Base-by-base conservation (phyloP, 805 yeast genomes). In the Pichia scutulata region DNA sequence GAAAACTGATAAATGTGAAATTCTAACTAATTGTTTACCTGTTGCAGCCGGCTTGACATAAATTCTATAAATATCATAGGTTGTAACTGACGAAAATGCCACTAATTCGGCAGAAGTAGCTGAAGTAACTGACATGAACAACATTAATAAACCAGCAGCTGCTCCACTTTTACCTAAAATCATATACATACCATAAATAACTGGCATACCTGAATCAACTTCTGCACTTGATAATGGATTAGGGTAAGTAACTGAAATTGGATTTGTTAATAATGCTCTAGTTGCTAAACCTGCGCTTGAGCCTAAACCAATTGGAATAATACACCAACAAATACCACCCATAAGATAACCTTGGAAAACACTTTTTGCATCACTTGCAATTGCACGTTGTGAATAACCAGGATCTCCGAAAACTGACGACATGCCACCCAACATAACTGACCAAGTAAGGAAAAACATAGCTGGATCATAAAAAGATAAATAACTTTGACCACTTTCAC, bases 221-320 rank as follows among this genome's bases (percentile, higher is more conserved):
- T 76, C 75, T 4, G 56, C 63, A 0, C 61, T 49, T 7, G 70
- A 59, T 53, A 76, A 60, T 23, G 49, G 59, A 33, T 65, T 53
- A 16, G 80, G 80, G 59, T 68, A 75, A 0, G 78, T 73, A 44
- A 61, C 55, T 33, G 67, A 70, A 0, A 53, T 65, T 12, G 72
- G 71, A 39, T 63, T 61, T 4, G 51, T 50, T 39, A 63, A 40
- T 24, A 71, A 53, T 4, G 70, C 73, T 48, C 69, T 58, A 59
- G 73, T 60, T 2, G 68, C 67, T 45, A 70, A 60, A 18, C 72
- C 74, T 4, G 67, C 59, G 71, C 56, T 46, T 71, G 62, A 46
- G 64, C 92, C 82, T 24, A 71, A 52, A 1, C 69, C 63, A 51
- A 60, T 58, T 18, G 75, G 75, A 40, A 71, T 62, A 3, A 65